phyloP scores from a whole-genome alignment of 2,329 filamentous ascomycete species.

The Tolypocladium amazonense region DNA sequence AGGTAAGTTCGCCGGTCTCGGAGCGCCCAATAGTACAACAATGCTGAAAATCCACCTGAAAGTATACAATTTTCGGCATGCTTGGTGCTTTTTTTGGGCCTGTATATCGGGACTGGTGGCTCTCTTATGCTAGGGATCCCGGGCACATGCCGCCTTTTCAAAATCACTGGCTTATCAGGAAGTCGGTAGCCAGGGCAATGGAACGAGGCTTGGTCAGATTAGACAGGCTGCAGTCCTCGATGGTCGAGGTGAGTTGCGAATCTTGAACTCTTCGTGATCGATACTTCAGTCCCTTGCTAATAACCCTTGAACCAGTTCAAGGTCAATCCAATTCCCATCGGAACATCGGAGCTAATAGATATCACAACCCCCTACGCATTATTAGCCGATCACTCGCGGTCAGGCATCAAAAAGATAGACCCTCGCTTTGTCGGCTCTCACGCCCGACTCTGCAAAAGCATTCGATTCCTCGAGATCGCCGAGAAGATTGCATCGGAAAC shows the following conservation, averaged over 20 bases:
- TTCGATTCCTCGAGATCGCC: not conserved
- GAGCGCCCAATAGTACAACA: not conserved
- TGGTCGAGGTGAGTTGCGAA: not conserved
- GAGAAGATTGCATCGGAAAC: not conserved
- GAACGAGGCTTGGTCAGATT: not conserved
- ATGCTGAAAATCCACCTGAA: not conserved
- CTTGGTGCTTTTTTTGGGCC: not conserved
- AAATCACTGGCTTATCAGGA: not conserved
- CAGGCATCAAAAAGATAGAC: not conserved
- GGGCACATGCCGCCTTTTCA: not conserved
- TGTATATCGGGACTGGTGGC: not conserved
- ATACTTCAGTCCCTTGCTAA: not conserved
- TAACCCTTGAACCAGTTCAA: not conserved
- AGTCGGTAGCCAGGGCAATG: not conserved
- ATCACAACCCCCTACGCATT: not conserved
- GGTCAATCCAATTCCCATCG: not conserved
- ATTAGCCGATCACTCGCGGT: not conserved
- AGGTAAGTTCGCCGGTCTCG: not conserved
- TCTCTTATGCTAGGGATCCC: not conserved
- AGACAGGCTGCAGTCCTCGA: not conserved
- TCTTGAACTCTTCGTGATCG: not conserved
- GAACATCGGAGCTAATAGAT: not conserved
- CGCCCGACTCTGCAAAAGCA: not conserved
- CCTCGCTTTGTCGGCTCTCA: not conserved
- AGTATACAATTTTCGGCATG: not conserved